A percentile compares a stretch with the other conserved stretches of the same genome.
Conservation (phyloP, 2,329 filamentous ascomycete species). For the Emericellopsis atlantica region DNA sequence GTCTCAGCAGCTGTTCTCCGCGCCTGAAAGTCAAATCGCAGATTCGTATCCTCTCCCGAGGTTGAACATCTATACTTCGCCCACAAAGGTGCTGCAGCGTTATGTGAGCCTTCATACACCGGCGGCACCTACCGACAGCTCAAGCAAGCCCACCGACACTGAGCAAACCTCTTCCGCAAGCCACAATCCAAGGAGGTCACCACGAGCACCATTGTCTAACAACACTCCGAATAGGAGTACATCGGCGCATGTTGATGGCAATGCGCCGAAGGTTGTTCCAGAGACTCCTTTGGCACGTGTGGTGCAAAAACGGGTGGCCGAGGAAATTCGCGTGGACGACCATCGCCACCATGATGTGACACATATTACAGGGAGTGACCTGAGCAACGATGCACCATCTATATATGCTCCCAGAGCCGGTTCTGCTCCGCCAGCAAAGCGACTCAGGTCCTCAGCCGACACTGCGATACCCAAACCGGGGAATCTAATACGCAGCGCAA, state of each 20-base stretch:
- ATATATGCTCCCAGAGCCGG: no score
- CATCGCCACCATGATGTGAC: constrained; percentile 11
- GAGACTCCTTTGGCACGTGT: constrained; percentile 9
- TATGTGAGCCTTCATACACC: constrained; percentile 16
- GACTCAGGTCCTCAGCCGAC: neutral
- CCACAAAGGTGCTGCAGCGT: constrained; percentile 35
- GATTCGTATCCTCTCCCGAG: constrained; percentile 38
- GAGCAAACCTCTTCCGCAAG: no score
- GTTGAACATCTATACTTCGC: constrained; percentile 22
- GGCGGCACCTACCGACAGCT: constrained; percentile 4
- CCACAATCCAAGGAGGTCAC: no score
- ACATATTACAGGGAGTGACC: constrained; percentile 18
- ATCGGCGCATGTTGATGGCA: neutral
- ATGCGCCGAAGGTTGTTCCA: constrained; percentile 9
- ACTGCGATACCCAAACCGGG: neutral
- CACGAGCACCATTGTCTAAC: no score
- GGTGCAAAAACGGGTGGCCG: neutral
- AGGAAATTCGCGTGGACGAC: constrained; percentile 4
- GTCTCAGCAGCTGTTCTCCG: constrained; percentile 20
- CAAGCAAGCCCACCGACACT: neutral
- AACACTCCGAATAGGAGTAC: neutral
- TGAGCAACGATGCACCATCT: no score
- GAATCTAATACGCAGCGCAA: neutral
- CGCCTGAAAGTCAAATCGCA: constrained; percentile 35
- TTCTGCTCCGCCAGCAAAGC: constrained; percentile 4